Evolutionary conservation across 148 eudicot species (phyloP).

Genomic region (Fagopyrum esculentum): DNA sequence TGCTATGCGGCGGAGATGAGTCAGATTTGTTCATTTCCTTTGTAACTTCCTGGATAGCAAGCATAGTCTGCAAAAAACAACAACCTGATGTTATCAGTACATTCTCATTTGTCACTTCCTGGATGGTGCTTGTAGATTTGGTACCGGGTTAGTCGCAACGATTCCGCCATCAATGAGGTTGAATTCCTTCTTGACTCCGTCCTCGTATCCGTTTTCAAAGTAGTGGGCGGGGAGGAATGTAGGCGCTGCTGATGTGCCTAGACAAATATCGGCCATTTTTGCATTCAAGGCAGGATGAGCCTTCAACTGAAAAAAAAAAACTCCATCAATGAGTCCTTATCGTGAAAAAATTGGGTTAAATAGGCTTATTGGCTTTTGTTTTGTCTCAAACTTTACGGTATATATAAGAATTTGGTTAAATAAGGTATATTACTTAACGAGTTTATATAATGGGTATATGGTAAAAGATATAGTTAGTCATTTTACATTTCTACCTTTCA

Average conservation of each 20-base stretch:
- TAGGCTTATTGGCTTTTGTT: no score
- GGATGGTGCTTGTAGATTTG: not conserved
- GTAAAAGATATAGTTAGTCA: no score
- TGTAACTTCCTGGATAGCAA: conserved; percentile 7
- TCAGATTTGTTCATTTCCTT: not conserved
- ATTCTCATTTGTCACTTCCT: not conserved
- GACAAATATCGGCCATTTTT: conserved; percentile 40
- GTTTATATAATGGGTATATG: no score
- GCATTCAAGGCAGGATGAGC: conserved; percentile 29
- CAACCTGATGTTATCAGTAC: no score
- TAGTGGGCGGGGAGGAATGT: conserved; percentile 40
- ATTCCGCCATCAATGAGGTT: conserved; percentile 48
- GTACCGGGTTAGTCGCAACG: conserved; percentile 45
- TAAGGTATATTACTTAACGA: no score
- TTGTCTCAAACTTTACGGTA: no score
- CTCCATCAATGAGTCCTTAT: no score
- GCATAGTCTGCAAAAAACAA: not conserved
- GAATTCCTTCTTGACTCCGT: conserved; percentile 30
- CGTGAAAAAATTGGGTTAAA: no score
- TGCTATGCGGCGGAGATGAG: not conserved
- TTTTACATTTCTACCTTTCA: no score
- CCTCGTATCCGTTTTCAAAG: conserved; percentile 21
- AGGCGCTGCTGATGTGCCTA: conserved; percentile 52
- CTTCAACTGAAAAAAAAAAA: conserved; percentile 23
- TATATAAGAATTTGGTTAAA: no score